Base-by-base conservation (phyloP, 2,329 filamentous ascomycete genomes). In the Fusarium sp. region DNA sequence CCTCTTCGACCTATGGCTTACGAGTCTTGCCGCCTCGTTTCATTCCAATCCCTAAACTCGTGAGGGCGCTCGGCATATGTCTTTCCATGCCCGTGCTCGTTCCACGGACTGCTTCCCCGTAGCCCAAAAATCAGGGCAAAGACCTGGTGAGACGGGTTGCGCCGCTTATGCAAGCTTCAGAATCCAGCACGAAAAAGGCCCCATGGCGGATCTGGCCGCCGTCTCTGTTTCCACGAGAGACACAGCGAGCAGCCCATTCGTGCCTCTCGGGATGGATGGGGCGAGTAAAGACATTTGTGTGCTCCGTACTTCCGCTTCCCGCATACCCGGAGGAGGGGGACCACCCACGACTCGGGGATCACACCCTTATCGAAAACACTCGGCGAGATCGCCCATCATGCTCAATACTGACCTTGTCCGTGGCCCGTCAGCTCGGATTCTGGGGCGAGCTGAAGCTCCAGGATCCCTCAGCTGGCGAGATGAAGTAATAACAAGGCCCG, bases 131-230 rank as follows among this genome's bases (percentile, higher is more conserved):
- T 62, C 64, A 68, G 73, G 66, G 62, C 68, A 63, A 59, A 60
- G 63, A 50, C 62, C 27, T 56, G 35, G 25, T n/a, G 27, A 61
- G 68, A 59, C 45, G 27, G 48, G 73, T 74, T 75, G 75, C 70
- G 77, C 74, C 76, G 78, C 78, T 80, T 78, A 81, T 81, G 80
- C 80, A 79, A 61, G 70, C 71, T 79, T 67, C 72, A 77, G 60
- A 72, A 73, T 75, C 66, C 70, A 76, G 77, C 54, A 75, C 16
- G 27, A 30, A n/a, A 52, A 32, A 58, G 71, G 71, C 68, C 66
- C 71, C 66, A 67, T 64, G 64, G 67, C 70, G 73, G 68, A 71
- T 72, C 71, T 66, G 71, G 71, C 68, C 69, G 66, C 71, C 64
- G 59, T 76, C 72, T 71, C 18, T 68, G 69, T 76, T 77, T 68